Evolutionary conservation across 2,329 filamentous ascomycete species (phyloP).

Genomic region (Exophiala dermatitidis): DNA sequence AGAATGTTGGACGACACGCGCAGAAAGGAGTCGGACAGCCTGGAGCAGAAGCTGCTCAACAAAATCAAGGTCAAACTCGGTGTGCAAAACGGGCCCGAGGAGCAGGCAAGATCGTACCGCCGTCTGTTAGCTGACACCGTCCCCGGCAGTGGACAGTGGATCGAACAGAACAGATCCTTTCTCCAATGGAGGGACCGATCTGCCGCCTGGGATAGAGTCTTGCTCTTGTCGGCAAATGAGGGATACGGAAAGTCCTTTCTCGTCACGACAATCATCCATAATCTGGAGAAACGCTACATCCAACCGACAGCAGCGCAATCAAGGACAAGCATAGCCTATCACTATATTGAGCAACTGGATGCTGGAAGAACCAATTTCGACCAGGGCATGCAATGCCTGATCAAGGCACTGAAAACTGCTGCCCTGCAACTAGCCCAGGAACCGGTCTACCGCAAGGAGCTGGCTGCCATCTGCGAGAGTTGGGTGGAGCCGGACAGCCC

Average conservation of each 20-base stretch:
- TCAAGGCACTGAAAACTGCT: background rate
- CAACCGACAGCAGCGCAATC: background rate
- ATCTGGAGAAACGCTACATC: background rate
- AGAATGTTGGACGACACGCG: background rate
- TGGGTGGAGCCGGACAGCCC: slow-evolving; percentile 1
- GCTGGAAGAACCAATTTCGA: background rate
- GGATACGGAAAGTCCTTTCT: slow-evolving; percentile 1
- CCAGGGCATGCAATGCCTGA: background rate
- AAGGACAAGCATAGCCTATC: background rate
- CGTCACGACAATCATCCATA: background rate
- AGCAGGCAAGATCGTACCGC: background rate
- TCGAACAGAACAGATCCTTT: background rate
- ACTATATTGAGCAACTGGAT: background rate
- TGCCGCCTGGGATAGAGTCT: background rate
- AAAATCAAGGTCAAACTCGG: background rate
- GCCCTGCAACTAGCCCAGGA: background rate
- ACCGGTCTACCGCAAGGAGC: background rate
- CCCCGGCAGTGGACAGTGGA: background rate
- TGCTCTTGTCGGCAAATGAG: background rate
- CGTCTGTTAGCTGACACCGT: background rate
- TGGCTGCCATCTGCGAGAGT: background rate
- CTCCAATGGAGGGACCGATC: background rate
- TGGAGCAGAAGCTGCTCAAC: background rate
- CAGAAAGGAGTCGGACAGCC: background rate
- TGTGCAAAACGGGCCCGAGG: background rate